phyloP scores from a whole-genome alignment of 345 rosid genomes.

The Brassica napus region Da-Ae NC_063442.1:9686501-9687000 shows the following conservation, averaged over 20 bases:
- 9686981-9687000: no score
- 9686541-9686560: not conserved
- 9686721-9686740: not conserved
- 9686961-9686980: not conserved
- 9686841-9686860: not conserved
- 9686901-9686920: no score
- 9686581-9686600: not conserved
- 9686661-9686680: not conserved
- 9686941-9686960: no score
- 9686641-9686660: not conserved
- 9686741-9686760: not conserved
- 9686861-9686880: no score
- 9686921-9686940: no score
- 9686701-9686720: not conserved
- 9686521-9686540: not conserved
- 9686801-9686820: not conserved
- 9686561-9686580: not conserved
- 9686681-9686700: not conserved
- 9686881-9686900: no score
- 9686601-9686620: not conserved
- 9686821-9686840: not conserved
- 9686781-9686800: not conserved
- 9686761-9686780: not conserved
- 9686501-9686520: not conserved
- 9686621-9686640: not conserved